These are phyloP conservation scores for Coniochaeta ligniaria DNA, from an alignment of 2,329 filamentous ascomycete species.

Conservation along the genomic window DNA sequence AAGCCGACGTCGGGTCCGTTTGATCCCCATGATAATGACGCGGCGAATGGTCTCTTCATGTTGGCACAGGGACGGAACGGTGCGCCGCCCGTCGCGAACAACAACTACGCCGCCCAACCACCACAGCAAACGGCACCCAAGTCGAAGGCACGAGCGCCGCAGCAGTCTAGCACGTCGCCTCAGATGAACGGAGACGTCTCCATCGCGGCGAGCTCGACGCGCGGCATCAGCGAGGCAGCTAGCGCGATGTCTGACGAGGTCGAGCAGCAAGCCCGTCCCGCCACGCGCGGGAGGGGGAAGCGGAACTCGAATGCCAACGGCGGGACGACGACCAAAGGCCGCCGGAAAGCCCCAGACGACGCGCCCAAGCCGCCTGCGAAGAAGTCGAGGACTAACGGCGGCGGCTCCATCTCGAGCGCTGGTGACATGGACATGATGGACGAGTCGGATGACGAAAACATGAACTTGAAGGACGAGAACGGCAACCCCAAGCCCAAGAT, in stretches of 20 bases:
- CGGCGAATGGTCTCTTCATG: constrained; percentile 89
- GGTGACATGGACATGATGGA: constrained; percentile 22
- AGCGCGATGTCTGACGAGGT: constrained; percentile 69
- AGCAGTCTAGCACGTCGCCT: constrained; percentile 36
- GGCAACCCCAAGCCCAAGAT: constrained; percentile 68
- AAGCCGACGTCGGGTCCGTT: constrained; percentile 59
- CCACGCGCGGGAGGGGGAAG: constrained; percentile 62
- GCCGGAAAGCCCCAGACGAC: constrained; percentile 70
- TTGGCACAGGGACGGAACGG: constrained; percentile 65
- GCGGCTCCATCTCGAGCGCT: constrained; percentile 17
- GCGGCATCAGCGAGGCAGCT: constrained; percentile 58
- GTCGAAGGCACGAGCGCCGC: constrained; percentile 14
- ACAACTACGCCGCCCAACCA: constrained; percentile 36
- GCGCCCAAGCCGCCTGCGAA: constrained; percentile 57
- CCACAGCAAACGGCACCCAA: constrained; percentile 24
- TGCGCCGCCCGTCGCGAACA: constrained; percentile 36
- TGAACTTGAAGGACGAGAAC: constrained; percentile 46
- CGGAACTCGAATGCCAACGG: constrained; percentile 40
- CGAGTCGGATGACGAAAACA: constrained; percentile 47
- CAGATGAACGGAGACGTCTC: constrained; percentile 41
- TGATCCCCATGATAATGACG: constrained; percentile 88
- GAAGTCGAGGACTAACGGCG: constrained; percentile 55
- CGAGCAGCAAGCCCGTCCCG: constrained; percentile 54
- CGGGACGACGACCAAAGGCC: constrained; percentile 47
- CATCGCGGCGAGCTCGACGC: constrained; percentile 34